These are phyloP conservation scores for Xerocomus brunneocitrinus DNA, from an alignment of 768 basidiomycete species.

Conservation along the genomic window DNA sequence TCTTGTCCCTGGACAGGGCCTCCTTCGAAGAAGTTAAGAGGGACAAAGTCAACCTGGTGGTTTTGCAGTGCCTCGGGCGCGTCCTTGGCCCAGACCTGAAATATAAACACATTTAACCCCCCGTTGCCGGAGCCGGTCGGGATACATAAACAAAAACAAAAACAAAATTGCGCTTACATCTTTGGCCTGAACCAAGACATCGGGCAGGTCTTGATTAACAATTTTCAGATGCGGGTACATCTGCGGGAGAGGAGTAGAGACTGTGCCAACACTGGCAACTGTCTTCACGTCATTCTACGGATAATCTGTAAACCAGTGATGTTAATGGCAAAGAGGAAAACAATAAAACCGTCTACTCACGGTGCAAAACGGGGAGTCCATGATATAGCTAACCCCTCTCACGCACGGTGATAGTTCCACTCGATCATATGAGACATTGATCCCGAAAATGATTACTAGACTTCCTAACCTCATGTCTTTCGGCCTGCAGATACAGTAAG, in stretches of 20 bases:
- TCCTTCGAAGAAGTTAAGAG: not conserved
- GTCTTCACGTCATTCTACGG: conserved; percentile 23
- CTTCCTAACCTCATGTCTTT: conserved; percentile 12
- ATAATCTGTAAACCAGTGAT: conserved; percentile 14
- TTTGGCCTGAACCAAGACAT: conserved; percentile 20
- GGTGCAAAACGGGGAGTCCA: conserved; percentile 21
- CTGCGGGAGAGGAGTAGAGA: conserved; percentile 27
- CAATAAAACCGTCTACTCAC: conserved; percentile 5
- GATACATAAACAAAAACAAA: not conserved
- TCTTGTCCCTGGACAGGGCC: conserved; percentile 18
- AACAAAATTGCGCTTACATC: conserved; percentile 7
- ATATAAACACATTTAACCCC: not conserved
- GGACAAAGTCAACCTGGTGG: not conserved
- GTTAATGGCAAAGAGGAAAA: not conserved
- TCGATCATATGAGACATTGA: no score
- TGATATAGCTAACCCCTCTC: conserved; percentile 15
- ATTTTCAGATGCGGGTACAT: conserved; percentile 26
- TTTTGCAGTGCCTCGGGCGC: not conserved
- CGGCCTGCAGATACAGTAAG: conserved; percentile 4
- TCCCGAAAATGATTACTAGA: no score
- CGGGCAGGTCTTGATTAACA: conserved; percentile 27
- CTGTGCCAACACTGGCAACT: conserved; percentile 26
- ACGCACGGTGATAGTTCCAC: conserved; percentile 25
- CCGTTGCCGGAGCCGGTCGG: not conserved
- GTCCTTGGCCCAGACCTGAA: conserved; percentile 11